These are phyloP conservation scores for Skeletonema grethae DNA, from an alignment of 108 stramenopile species.

Conservation along the genomic window DNA sequence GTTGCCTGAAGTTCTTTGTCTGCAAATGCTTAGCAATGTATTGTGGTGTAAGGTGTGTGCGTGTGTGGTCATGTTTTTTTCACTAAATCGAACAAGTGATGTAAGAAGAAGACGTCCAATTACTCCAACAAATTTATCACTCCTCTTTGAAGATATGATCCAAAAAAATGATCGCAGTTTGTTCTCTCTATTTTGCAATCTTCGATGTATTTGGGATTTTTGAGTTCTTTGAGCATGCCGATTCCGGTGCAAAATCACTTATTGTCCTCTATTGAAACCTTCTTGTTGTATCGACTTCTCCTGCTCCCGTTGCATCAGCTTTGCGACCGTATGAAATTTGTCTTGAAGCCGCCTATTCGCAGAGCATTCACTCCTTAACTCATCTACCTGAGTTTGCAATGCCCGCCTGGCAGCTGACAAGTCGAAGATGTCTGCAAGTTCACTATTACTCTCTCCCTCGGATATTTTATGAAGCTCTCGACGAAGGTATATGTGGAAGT, in stretches of 20 bases:
- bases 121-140: constrained; percentile 6
- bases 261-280: constrained; percentile 12
- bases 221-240: not conserved
- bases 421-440: constrained; percentile 69
- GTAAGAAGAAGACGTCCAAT: constrained; percentile 5
- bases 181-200: constrained; percentile 5
- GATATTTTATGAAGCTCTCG: constrained; percentile 73
- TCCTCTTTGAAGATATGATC: constrained; percentile 5
- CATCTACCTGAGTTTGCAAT: constrained; percentile 62
- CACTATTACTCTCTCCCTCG: constrained; percentile 54
- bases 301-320: constrained; percentile 70
- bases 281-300: constrained; percentile 50
- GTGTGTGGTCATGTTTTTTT: constrained; percentile 1
- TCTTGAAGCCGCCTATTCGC: constrained; percentile 84
- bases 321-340: constrained; percentile 77
- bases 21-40: constrained; percentile 10
- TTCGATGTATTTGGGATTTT: not conserved
- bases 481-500: constrained; percentile 84
- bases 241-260: not conserved
- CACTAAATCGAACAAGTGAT: constrained; percentile 1
- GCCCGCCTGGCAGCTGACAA: constrained; percentile 56
- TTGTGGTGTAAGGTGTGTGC: not conserved
- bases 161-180: constrained; percentile 3
- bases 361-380: constrained; percentile 79
- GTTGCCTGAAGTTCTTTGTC: not conserved